Evolutionary conservation across 768 basidiomycete species (phyloP).

Genomic region (Mycena chlorophos): DNA sequence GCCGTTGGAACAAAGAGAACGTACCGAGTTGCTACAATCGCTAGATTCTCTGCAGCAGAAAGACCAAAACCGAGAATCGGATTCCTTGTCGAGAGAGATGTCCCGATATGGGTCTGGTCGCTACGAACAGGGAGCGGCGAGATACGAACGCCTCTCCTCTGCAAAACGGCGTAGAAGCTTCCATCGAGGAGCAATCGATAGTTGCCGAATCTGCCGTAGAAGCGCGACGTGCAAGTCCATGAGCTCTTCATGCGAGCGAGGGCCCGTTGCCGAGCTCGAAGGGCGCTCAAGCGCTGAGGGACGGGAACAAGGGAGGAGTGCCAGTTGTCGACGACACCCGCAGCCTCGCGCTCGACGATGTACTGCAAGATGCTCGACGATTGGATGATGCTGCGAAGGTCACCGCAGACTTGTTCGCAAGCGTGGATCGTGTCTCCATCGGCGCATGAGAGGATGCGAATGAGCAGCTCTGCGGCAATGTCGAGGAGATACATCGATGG

Average conservation of each 20-base stretch:
- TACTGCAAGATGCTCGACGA: slow-evolving; percentile 5
- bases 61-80: slow-evolving; percentile 21
- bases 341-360: neutral
- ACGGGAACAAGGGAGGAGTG: neutral
- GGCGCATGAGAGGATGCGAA: neutral
- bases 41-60: slow-evolving; percentile 18
- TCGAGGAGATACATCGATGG: neutral
- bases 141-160: neutral
- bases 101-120: neutral
- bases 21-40: slow-evolving; percentile 17
- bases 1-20: neutral
- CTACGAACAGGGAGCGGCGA: neutral
- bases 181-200: too few species aligned
- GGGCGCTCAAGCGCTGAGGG: slow-evolving; percentile 5
- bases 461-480: neutral
- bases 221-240: slow-evolving; percentile 6
- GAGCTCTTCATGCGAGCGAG: neutral
- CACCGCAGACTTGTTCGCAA: neutral
- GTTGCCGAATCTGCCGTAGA: neutral
- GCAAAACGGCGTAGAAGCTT: neutral
- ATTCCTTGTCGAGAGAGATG: neutral
- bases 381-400: neutral
- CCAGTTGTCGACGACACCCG: slow-evolving; percentile 7
- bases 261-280: slow-evolving; percentile 4
- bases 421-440: neutral